Percentiles rank a stretch among this genome's conserved stretches.
Conservation (phyloP, 495 filamentous ascomycete species). For the Penicillium cinerascens region DNA sequence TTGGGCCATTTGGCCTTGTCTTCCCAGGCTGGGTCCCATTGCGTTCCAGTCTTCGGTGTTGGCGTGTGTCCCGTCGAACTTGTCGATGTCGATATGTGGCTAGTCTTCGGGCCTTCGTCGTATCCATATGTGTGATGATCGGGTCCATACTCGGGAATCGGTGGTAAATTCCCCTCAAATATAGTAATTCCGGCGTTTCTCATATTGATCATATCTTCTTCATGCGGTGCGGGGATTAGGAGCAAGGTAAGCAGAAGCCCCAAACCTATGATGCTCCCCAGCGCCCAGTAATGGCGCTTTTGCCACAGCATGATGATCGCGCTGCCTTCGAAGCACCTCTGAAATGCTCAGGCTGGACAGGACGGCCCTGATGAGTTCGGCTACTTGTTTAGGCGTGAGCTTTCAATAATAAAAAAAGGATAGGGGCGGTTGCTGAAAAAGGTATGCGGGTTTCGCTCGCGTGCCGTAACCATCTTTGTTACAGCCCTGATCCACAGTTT, state of each 20-base stretch:
- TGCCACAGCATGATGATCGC: neutral
- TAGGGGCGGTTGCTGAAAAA: neutral
- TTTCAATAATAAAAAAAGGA: neutral
- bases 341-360: neutral
- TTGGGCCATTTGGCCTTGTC: conserved; percentile 4
- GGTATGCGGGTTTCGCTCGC: neutral
- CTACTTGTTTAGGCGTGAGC: neutral
- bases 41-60: neutral
- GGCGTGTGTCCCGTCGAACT: neutral
- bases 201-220: neutral
- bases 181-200: neutral
- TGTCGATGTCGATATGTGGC: neutral
- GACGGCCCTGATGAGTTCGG: neutral
- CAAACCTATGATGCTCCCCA: conserved; percentile 3
- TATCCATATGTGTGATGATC: neutral
- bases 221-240: neutral
- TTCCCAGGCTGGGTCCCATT: conserved; percentile 7
- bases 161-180: conserved; percentile 7
- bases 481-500: neutral
- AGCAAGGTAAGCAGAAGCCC: conserved; percentile 8
- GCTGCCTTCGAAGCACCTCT: neutral
- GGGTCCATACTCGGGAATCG: neutral
- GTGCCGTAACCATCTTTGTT: neutral
- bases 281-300: conserved; percentile 6
- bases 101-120: neutral